Evolutionary conservation across 768 basidiomycete species (phyloP).

Genomic region (Lactarius sp.): DNA sequence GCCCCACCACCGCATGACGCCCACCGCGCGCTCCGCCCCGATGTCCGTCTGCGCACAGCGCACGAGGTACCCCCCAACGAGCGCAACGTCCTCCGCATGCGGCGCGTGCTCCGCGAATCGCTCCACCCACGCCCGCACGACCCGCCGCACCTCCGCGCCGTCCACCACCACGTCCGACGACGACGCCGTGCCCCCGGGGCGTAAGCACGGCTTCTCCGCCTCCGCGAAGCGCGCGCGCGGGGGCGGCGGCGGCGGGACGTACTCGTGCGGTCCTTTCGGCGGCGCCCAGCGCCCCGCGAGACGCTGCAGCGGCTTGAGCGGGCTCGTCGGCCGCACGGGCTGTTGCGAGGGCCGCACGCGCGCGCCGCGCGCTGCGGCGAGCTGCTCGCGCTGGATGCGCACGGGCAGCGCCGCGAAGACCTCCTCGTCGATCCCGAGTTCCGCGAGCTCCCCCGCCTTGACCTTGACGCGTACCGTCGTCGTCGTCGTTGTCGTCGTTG

Average conservation of each 20-base stretch:
- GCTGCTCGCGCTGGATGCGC: constrained; percentile 67
- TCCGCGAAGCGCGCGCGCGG: constrained; percentile 52
- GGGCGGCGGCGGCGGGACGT: constrained; percentile 43
- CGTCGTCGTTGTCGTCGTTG: background rate
- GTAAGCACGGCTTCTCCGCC: constrained; percentile 51
- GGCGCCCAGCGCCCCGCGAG: constrained; percentile 26
- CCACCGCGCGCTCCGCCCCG: constrained; percentile 66
- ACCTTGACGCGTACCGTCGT: constrained; percentile 42
- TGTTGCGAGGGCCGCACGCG: constrained; percentile 28
- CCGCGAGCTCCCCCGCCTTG: constrained; percentile 51
- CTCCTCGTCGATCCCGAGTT: constrained; percentile 67
- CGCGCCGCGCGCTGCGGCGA: constrained; percentile 53
- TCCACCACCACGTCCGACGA: constrained; percentile 41
- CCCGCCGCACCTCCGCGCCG: constrained; percentile 63
- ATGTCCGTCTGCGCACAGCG: constrained; percentile 64
- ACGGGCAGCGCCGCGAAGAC: constrained; percentile 63
- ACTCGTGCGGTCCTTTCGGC: constrained; percentile 35
- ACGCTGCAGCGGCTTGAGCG: constrained; percentile 53
- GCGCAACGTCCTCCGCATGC: constrained; percentile 66
- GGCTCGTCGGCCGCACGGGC: constrained; percentile 12
- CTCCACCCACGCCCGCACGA: constrained; percentile 74
- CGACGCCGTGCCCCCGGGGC: constrained; percentile 41
- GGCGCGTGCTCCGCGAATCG: constrained; percentile 58
- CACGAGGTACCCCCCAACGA: constrained; percentile 67
- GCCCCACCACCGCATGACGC: constrained; percentile 80